These are phyloP conservation scores for Salvia hispanica DNA, from an alignment of 257 asterid species.

Conservation along the genomic window DNA sequence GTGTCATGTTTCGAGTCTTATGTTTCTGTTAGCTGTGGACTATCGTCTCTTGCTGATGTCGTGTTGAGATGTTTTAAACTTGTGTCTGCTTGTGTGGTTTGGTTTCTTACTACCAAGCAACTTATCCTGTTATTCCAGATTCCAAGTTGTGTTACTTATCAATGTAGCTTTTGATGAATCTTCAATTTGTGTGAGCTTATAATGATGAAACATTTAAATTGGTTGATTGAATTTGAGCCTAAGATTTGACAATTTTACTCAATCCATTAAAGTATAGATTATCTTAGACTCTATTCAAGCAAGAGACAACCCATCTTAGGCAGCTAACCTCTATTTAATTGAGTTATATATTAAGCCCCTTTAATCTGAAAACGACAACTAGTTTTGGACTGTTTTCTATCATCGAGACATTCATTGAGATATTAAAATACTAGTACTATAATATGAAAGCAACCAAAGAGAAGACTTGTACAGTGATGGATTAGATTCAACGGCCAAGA, in stretches of 20 bases:
- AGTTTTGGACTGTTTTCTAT: constrained; percentile 12
- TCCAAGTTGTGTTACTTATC: too few relatives aligned
- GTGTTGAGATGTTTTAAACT: constrained; percentile 11
- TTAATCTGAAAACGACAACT: constrained; percentile 5
- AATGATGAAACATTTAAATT: too few relatives aligned
- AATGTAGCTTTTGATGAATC: background rate
- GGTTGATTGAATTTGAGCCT: too few relatives aligned
- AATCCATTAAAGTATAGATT: too few relatives aligned
- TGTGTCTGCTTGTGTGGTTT: constrained; percentile 17
- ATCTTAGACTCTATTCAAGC: too few relatives aligned
- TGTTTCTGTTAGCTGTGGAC: constrained; percentile 21
- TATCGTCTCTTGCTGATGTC: background rate
- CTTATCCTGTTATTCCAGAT: constrained; percentile 9
- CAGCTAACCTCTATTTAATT: background rate
- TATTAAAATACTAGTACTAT: background rate
- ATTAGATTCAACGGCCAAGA: constrained; percentile 8
- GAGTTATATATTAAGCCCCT: background rate
- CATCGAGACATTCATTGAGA: background rate
- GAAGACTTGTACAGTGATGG: constrained; percentile 10
- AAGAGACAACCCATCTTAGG: background rate
- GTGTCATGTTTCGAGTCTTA: constrained; percentile 12
- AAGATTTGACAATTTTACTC: too few relatives aligned
- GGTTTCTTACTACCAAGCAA: background rate
- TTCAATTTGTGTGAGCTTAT: too few relatives aligned
- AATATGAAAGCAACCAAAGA: constrained; percentile 31